phyloP scores from a whole-genome alignment of 2,329 filamentous ascomycete species.

The Trichoderma harzianum region DNA sequence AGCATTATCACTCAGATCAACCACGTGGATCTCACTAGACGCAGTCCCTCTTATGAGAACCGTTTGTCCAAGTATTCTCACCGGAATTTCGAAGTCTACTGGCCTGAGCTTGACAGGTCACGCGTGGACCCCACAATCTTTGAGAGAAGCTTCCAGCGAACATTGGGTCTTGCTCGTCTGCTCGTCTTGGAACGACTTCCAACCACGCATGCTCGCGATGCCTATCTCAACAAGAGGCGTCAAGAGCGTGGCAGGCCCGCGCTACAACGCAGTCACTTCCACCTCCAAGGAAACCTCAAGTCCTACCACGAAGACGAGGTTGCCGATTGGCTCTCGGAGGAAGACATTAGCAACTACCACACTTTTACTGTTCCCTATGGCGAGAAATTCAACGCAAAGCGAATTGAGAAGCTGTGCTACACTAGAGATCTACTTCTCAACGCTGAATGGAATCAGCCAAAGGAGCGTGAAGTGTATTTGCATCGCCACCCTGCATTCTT shows the following conservation, averaged over 20 bases:
- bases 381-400: constrained; percentile 57
- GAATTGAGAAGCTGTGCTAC: constrained; percentile 79
- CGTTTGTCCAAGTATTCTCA: constrained; percentile 82
- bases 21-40: constrained; percentile 71
- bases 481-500: constrained; percentile 87
- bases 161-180: constrained; percentile 72
- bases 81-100: constrained; percentile 80
- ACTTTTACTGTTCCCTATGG: constrained; percentile 72
- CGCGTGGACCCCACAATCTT: constrained; percentile 82
- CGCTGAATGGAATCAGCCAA: constrained; percentile 78
- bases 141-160: constrained; percentile 73
- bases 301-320: constrained; percentile 74
- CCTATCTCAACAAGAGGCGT: constrained; percentile 67
- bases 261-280: constrained; percentile 40
- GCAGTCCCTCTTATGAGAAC: constrained; percentile 85
- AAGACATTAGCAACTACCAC: constrained; percentile 76
- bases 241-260: constrained; percentile 67
- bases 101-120: constrained; percentile 70
- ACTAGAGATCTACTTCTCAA: constrained; percentile 79
- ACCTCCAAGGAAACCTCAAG: constrained; percentile 69
- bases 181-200: constrained; percentile 78
- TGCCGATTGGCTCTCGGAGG: constrained; percentile 75
- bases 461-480: constrained; percentile 71
- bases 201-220: constrained; percentile 62
- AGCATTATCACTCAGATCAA: constrained; percentile 82